These are phyloP conservation scores for Trichophyton verrucosum DNA, from an alignment of 2,329 filamentous ascomycete genomes.

Conservation along the genomic window DNA sequence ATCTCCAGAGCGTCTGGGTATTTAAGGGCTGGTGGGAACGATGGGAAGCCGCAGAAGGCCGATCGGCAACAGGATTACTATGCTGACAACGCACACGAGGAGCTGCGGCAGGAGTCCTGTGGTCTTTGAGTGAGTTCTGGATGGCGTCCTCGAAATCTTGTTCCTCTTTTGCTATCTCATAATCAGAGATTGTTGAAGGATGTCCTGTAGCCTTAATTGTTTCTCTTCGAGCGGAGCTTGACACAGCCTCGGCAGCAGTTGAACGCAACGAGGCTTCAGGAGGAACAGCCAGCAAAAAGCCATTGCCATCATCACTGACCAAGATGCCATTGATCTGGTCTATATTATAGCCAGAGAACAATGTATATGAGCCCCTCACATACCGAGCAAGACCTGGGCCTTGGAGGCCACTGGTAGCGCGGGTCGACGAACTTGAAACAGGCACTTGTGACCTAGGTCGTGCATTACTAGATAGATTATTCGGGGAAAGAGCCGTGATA, in stretches of 20 bases:
- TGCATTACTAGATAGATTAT: too few species aligned
- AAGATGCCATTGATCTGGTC: background rate
- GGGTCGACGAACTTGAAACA: background rate
- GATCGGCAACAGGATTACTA: background rate
- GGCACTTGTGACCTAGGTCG: background rate
- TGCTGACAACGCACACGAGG: too few species aligned
- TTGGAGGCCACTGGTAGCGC: background rate
- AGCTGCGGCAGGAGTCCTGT: background rate
- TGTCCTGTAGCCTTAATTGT: background rate
- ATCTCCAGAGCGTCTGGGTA: background rate
- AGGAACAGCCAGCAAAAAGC: background rate
- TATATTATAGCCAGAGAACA: background rate
- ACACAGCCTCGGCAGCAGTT: background rate
- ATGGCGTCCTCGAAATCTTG: background rate
- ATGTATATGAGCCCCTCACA: background rate
- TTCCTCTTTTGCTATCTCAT: background rate
- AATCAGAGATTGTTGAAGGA: background rate
- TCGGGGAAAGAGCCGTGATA: too few species aligned
- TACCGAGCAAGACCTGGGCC: background rate
- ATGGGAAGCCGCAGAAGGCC: background rate
- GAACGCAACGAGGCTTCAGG: background rate
- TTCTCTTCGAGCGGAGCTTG: background rate
- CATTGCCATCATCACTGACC: background rate
- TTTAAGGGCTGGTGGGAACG: background rate
- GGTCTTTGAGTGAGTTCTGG: background rate